phyloP scores from a whole-genome alignment of 352 stramenopile genomes.

The Blastocystis sp. region DNA sequence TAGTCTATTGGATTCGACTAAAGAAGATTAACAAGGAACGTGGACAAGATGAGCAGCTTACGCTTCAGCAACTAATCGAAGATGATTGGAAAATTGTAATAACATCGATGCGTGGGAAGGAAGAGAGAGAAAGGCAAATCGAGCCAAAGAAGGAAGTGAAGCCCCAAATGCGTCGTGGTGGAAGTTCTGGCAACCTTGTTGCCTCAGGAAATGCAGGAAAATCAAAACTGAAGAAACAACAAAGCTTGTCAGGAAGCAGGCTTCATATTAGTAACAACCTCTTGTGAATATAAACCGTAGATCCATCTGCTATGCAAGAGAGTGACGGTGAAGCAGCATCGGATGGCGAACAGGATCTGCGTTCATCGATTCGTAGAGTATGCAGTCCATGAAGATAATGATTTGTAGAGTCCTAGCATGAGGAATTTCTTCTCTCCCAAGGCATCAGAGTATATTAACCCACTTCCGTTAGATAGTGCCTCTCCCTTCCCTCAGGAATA shows the following conservation, averaged over 20 bases:
- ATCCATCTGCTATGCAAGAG: background rate
- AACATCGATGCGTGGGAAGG: background rate
- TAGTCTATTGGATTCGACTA: background rate
- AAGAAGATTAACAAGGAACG: background rate
- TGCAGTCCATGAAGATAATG: background rate
- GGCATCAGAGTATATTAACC: conserved; percentile 37
- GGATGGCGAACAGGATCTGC: background rate
- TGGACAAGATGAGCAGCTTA: background rate
- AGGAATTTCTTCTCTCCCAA: conserved; percentile 42
- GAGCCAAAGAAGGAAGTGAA: background rate
- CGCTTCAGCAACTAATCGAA: background rate
- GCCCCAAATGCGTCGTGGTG: background rate
- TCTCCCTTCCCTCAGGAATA: conserved; percentile 56
- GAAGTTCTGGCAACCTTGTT: background rate
- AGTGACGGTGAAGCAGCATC: background rate
- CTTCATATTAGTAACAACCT: background rate
- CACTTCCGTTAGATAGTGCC: conserved; percentile 1
- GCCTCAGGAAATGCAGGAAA: background rate
- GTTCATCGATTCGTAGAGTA: background rate
- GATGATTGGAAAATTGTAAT: background rate
- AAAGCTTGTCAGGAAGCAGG: background rate
- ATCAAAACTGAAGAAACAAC: background rate
- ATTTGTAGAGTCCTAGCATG: conserved; percentile 49
- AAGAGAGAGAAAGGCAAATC: background rate
- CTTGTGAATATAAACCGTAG: background rate